phyloP scores from a whole-genome alignment of 441 rosid species.

The Pelargonium fulgidum region DNA sequence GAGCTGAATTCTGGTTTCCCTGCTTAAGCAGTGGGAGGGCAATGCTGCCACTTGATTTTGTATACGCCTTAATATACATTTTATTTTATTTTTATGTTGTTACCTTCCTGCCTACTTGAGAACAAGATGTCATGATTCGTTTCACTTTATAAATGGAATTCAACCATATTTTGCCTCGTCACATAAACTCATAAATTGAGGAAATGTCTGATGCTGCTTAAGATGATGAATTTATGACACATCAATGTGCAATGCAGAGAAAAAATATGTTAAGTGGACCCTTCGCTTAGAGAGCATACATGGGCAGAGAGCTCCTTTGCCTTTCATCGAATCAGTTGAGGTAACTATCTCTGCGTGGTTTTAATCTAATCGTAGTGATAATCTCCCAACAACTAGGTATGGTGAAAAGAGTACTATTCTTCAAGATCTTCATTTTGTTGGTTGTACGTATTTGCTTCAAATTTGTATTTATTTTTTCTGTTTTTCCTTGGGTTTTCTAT shows the following conservation, averaged over 20 bases:
- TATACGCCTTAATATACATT: too few species aligned
- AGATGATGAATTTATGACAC: not conserved
- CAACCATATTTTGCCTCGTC: not conserved
- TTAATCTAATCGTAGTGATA: not conserved
- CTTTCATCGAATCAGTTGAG: conserved; percentile 17
- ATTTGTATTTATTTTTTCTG: not conserved
- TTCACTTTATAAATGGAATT: too few species aligned
- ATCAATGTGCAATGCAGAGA: conserved; percentile 16
- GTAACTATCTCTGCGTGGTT: conserved; percentile 1
- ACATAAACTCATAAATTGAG: not conserved
- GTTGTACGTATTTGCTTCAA: not conserved
- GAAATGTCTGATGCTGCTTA: conserved; percentile 1
- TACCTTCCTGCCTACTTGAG: too few species aligned
- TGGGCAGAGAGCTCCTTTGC: conserved; percentile 15
- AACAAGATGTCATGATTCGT: too few species aligned
- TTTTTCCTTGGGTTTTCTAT: not conserved
- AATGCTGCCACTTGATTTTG: too few species aligned
- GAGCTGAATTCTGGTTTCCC: not conserved
- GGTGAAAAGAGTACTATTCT: not conserved
- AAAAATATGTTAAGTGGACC: conserved; percentile 15
- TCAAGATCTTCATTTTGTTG: not conserved
- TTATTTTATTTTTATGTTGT: too few species aligned
- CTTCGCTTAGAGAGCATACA: conserved; percentile 10
- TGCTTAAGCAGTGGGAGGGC: too few species aligned
- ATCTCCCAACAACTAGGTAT: not conserved